Evolutionary conservation across 495 filamentous ascomycete species (phyloP), one percentile per base, ranked within the genome.

Genomic region (Hypoxylon rickii): DNA sequence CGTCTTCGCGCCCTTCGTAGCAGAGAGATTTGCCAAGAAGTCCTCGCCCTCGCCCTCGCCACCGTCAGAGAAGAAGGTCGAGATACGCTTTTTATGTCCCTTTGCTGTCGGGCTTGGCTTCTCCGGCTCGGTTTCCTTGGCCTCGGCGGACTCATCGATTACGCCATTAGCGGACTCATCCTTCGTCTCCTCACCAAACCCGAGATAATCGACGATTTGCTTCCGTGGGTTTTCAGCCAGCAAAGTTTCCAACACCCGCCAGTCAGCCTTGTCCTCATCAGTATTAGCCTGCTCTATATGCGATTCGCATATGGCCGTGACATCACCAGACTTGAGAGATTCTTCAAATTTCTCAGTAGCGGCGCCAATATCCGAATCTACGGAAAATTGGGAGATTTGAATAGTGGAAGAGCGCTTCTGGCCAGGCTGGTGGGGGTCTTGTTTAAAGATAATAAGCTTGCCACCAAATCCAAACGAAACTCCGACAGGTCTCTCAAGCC

Each of bases 391-490:
- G 0, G 87, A 90, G 44, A 99, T 92, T 63, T 82, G 83, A 41
- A 97, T 79, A 67, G 83, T 90, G 1, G 92, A 96, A 8, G 82
- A 83, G 47, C 85, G 76, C 3, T 76, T 72, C 31, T 86, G 80
- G 11, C 79, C 84, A 56, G 82, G 71, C 16, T 83, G 79, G 2
- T 75, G 64, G 51, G 86, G 78, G 44, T 71, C 69, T 39, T 77
- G 70, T 33, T 81, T 81, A 59, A 97, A 87, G 39, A 83, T 89
- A 16, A 97, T 83, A 1, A 99, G 77, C 73, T 96, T 94, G 22
- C 94, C 94, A 43, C 94, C 94, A 70, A 97, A 99, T 3, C 92
- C 94, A 73, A 99, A 99, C 0, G 92, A 89, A 16, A 87, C 93
- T 56, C 89, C 88, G 46, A 86, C 85, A 7, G 95, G 92, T 26